A percentile compares a stretch with the other conserved stretches of the same genome.
Conservation (phyloP, 106 monocot genomes). For the Alisma plantagoaquatica region DNA sequence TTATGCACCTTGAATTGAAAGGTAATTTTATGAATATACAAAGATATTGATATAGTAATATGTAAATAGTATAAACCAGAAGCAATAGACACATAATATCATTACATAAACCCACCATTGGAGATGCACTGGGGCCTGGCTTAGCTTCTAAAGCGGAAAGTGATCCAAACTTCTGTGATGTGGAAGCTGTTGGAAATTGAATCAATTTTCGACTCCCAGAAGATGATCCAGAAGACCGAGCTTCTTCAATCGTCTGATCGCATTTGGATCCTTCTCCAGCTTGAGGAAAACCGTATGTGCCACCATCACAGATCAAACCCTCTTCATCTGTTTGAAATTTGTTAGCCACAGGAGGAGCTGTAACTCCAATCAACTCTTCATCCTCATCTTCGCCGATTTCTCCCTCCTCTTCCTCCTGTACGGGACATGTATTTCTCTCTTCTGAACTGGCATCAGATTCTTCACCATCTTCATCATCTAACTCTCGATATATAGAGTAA, state of each 20-base stretch:
- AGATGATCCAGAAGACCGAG: conserved; percentile 73
- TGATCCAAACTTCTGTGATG: conserved; percentile 82
- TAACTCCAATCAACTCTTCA: conserved; percentile 41
- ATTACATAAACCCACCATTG: conserved; percentile 31
- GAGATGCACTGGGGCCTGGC: conserved; percentile 37
- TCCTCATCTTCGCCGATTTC: conserved; percentile 61
- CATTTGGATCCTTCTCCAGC: conserved; percentile 18
- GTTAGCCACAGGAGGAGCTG: conserved; percentile 21
- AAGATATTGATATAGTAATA: too few species aligned
- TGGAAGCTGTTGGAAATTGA: conserved; percentile 45
- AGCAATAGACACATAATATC: too few species aligned
- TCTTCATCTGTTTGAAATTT: conserved; percentile 48
- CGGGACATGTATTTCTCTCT: conserved; percentile 34
- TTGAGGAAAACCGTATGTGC: conserved; percentile 33
- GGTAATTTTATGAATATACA: too few species aligned
- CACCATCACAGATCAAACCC: conserved; percentile 29
- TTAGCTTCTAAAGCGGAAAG: conserved; percentile 83
- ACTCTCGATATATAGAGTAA: conserved; percentile 45
- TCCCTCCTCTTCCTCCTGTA: conserved; percentile 53
- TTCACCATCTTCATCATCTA: conserved; percentile 68
- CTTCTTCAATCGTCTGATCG: conserved; percentile 42
- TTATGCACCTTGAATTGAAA: too few species aligned
- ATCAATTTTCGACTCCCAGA: conserved; percentile 50
- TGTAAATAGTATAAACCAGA: too few species aligned
- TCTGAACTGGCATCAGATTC: conserved; percentile 60